Percentiles rank a stretch among this genome's conserved stretches.
phyloP scores from a whole-genome alignment of 352 stramenopile species.

The Blastocystis sp. region DNA sequence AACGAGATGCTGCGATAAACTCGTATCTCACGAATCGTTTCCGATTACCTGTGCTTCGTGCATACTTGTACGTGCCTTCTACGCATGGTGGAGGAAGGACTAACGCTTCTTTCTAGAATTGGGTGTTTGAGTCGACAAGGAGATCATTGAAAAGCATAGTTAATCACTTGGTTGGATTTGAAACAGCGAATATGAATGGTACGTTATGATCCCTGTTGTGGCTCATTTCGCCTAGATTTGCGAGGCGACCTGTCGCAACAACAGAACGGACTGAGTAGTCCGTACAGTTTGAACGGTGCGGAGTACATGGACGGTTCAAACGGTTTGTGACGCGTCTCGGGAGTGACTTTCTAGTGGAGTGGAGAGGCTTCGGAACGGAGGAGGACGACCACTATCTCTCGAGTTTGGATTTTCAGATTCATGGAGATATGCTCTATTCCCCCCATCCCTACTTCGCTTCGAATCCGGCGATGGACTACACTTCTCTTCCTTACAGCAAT shows the following conservation, averaged over 20 bases:
- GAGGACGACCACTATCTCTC: slow-evolving; percentile 52
- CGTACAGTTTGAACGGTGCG: background rate
- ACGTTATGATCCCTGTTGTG: background rate
- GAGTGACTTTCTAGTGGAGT: slow-evolving; percentile 31
- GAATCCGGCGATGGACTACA: background rate
- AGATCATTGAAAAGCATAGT: background rate
- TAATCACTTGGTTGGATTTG: background rate
- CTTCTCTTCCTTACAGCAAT: background rate
- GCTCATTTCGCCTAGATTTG: background rate
- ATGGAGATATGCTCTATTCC: background rate
- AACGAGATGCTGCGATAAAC: too few species aligned
- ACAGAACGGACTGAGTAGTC: background rate
- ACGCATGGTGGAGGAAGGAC: background rate
- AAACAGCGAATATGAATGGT: background rate
- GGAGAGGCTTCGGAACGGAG: slow-evolving; percentile 61
- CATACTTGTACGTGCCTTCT: background rate
- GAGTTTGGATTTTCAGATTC: background rate
- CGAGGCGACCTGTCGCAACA: background rate
- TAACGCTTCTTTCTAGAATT: background rate
- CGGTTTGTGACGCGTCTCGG: background rate
- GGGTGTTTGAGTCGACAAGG: background rate
- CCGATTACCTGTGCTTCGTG: background rate
- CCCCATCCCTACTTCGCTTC: background rate
- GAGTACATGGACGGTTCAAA: background rate
- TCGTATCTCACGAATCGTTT: too few species aligned